Base-by-base conservation (phyloP, 1,284 basidiomycete genomes). In the Porogramme epimiltina region DNA sequence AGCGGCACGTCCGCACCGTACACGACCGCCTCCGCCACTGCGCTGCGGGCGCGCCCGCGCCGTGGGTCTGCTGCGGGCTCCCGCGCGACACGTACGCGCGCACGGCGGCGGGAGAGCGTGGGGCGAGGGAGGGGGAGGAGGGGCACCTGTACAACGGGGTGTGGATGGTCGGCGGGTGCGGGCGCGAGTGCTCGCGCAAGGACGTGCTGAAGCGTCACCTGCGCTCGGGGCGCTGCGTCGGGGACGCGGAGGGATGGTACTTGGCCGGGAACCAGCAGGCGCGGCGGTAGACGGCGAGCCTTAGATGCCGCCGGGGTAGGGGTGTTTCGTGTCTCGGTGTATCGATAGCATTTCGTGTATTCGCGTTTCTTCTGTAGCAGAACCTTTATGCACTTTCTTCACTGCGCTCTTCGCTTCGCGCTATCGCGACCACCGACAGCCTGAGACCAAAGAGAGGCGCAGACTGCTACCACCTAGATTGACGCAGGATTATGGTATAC, bases 51-150 rank as follows among this genome's bases (percentile, higher is more conserved):
- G 24, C 49, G 8, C 24, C 40, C 24, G 49, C 45, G 34, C 45
- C 37, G n/a, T 52, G 51, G 51, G 10, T 41, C 45, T 23, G 40
- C 44, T 40, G 63, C 60, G 41, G 51, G 39, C 47, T 63, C 56
- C 34, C 62, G n/a, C 51, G 24, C 61, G 53, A 34, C 59, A 47
- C 16, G 47, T 44, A 19, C 43, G 19, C 43, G 28, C 28, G 38
- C 18, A 15, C 18, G 23, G n/a, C 10, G 41, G 15, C 34, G 33
- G n/a, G n/a, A n/a, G n/a, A n/a, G n/a, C 18, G 6, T 38, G 10
- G 45, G 51, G 3, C 42, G 39, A 18, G 33, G 34, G 9, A 8
- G 28, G 28, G 28, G 9, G 28, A 31, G 28, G 9, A 15, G 9
- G 28, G 9, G 28, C 15, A 31, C 28, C 9, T 8, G 9, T 31